phyloP scores from a whole-genome alignment of 345 rosid species.

The Salix exigua region DNA sequence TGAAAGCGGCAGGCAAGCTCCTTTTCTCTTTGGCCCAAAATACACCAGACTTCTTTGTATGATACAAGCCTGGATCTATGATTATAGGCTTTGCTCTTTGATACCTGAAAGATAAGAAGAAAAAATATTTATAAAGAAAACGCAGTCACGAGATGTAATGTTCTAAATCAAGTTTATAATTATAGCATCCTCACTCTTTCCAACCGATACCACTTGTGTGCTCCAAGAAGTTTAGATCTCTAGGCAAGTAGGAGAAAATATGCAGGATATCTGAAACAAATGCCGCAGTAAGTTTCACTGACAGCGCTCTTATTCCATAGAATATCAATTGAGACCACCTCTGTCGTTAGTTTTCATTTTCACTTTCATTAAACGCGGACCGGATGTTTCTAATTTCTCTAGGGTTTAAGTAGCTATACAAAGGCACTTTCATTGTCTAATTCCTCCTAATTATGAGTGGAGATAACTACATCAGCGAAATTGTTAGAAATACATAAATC shows the following conservation, averaged over 20 bases:
- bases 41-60: conserved; percentile 70
- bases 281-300: not conserved
- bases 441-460: no score
- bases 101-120: conserved; percentile 36
- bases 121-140: not conserved
- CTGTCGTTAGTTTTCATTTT: no score
- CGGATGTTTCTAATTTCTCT: no score
- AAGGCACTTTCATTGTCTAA: no score
- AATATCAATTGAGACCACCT: not conserved
- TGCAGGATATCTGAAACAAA: conserved; percentile 78
- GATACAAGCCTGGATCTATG: conserved; percentile 89
- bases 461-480: no score
- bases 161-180: not conserved
- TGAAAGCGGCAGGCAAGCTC: conserved; percentile 82
- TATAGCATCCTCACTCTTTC: conserved; percentile 80
- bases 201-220: conserved; percentile 85
- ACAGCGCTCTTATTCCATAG: not conserved
- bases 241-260: conserved; percentile 83
- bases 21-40: conserved; percentile 90
- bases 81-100: conserved; percentile 86
- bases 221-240: conserved; percentile 88
- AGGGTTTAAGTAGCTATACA: no score
- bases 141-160: not conserved
- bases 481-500: no score
- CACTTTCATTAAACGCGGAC: no score